These are phyloP conservation scores for Taphrina betulina DNA, from an alignment of 1,139 yeast species.

Conservation along the genomic window DNA sequence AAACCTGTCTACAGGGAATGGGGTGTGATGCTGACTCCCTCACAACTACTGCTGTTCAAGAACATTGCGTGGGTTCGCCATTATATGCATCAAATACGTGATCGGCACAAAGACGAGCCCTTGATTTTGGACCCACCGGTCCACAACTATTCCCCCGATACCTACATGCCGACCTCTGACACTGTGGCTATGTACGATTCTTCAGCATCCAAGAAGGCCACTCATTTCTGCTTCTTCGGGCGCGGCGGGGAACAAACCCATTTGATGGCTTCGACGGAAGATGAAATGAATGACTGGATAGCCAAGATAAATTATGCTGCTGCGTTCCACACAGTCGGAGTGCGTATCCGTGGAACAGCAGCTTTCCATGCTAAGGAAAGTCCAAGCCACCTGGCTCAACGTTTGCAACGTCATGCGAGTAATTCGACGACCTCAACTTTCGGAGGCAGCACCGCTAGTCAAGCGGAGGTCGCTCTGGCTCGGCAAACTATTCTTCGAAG, in stretches of 20 bases:
- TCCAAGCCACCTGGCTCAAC: background rate
- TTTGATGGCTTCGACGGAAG: conserved; percentile 44
- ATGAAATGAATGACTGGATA: conserved; percentile 58
- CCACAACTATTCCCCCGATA: conserved; percentile 48
- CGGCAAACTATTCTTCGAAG: conserved; percentile 33
- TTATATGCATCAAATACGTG: conserved; percentile 40
- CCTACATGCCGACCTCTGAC: conserved; percentile 44
- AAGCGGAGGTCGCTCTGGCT: conserved; percentile 34
- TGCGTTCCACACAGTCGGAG: conserved; percentile 51
- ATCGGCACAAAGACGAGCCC: conserved; percentile 34
- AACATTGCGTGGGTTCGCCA: conserved; percentile 47
- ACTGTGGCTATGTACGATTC: conserved; percentile 45
- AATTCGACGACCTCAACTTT: conserved; percentile 5
- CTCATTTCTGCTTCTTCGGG: conserved; percentile 43
- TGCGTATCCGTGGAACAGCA: conserved; percentile 36
- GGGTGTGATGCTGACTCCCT: conserved; percentile 49
- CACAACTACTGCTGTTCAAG: conserved; percentile 48
- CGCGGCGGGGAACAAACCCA: conserved; percentile 46
- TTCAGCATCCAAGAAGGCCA: conserved; percentile 23
- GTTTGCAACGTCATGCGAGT: conserved; percentile 10
- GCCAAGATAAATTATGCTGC: conserved; percentile 57
- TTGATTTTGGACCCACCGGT: conserved; percentile 44
- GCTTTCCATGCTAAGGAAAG: background rate
- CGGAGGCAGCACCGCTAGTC: conserved; percentile 14
- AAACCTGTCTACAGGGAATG: conserved; percentile 47